These are phyloP conservation scores for Elongisporangium senticosum DNA, from an alignment of 352 stramenopile genomes.

Conservation along the genomic window DNA sequence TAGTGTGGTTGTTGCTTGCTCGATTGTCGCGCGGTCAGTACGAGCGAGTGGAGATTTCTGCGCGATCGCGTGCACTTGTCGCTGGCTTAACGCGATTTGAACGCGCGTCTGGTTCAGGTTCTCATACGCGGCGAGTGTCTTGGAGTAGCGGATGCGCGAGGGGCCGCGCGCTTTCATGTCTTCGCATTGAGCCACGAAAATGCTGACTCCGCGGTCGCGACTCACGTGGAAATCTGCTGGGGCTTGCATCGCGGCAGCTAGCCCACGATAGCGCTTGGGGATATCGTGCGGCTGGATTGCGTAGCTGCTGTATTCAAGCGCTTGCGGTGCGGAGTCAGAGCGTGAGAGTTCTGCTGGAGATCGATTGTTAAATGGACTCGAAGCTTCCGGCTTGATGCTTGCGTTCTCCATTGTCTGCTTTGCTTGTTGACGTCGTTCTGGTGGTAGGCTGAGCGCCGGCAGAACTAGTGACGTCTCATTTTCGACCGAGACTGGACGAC, in stretches of 20 bases:
- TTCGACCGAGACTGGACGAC: neutral
- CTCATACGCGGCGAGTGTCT: conserved; percentile 25
- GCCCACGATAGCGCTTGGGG: conserved; percentile 34
- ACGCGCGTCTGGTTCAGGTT: conserved; percentile 38
- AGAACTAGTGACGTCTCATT: neutral
- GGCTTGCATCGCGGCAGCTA: conserved; percentile 28
- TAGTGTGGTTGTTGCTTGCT: conserved; percentile 8
- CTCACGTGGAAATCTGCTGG: conserved; percentile 23
- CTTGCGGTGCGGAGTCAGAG: conserved; percentile 45
- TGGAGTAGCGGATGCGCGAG: conserved; percentile 38
- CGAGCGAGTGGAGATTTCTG: conserved; percentile 28
- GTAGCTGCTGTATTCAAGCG: conserved; percentile 12
- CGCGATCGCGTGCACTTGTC: conserved; percentile 4
- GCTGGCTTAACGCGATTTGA: conserved; percentile 34
- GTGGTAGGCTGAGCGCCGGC: neutral
- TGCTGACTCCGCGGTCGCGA: conserved; percentile 35
- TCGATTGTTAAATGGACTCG: neutral
- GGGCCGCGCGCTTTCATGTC: conserved; percentile 18
- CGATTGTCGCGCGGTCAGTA: conserved; percentile 26
- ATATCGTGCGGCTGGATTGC: conserved; percentile 10
- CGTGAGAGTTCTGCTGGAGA: conserved; percentile 8
- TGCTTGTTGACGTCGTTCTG: neutral
- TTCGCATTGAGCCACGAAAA: conserved; percentile 48
- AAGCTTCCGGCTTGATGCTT: neutral
- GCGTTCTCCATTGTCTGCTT: neutral